Evolutionary conservation across 2,329 filamentous ascomycete species (phyloP).

Genomic region (Sporothrix pseudoabietina): DNA sequence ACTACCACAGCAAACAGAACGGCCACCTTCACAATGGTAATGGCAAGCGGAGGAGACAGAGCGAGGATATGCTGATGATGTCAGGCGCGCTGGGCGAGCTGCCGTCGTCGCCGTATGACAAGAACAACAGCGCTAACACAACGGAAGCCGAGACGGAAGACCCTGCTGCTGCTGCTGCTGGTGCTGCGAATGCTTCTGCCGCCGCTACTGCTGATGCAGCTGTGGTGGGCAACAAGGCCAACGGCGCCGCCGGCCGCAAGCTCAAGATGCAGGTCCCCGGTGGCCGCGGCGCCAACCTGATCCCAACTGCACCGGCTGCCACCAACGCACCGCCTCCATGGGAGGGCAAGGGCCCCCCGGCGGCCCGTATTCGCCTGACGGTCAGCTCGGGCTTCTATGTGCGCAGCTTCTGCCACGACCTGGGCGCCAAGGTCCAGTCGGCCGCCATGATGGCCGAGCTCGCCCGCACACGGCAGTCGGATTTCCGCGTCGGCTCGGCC

Average conservation of each 20-base stretch:
- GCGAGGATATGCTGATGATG: slow-evolving; percentile 51
- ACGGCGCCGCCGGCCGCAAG: not conserved
- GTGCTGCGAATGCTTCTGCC: too few species aligned
- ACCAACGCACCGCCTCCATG: slow-evolving; percentile 57
- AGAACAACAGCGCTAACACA: slow-evolving; percentile 16
- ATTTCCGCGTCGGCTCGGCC: slow-evolving; percentile 69
- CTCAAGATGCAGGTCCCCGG: slow-evolving; percentile 38
- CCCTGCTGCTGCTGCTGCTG: not conserved
- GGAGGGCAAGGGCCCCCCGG: slow-evolving; percentile 68
- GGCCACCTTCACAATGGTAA: slow-evolving; percentile 33
- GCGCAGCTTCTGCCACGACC: slow-evolving; percentile 86
- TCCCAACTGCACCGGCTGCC: slow-evolving; percentile 50
- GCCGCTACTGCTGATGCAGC: too few species aligned
- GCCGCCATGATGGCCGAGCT: slow-evolving; percentile 85
- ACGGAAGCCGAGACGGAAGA: not conserved
- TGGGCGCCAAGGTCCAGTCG: slow-evolving; percentile 79
- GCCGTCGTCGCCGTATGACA: slow-evolving; percentile 44
- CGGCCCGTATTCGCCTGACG: slow-evolving; percentile 82
- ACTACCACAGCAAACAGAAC: slow-evolving; percentile 27
- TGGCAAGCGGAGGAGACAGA: slow-evolving; percentile 30
- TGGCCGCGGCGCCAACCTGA: slow-evolving; percentile 56
- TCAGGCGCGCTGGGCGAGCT: slow-evolving; percentile 59
- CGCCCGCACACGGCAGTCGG: slow-evolving; percentile 75
- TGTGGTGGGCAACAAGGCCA: not conserved
- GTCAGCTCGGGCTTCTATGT: slow-evolving; percentile 98